These are phyloP conservation scores for Phascolomyces articulosus DNA, from an alignment of 371 early-diverging fungal species.

Conservation along the genomic window DNA sequence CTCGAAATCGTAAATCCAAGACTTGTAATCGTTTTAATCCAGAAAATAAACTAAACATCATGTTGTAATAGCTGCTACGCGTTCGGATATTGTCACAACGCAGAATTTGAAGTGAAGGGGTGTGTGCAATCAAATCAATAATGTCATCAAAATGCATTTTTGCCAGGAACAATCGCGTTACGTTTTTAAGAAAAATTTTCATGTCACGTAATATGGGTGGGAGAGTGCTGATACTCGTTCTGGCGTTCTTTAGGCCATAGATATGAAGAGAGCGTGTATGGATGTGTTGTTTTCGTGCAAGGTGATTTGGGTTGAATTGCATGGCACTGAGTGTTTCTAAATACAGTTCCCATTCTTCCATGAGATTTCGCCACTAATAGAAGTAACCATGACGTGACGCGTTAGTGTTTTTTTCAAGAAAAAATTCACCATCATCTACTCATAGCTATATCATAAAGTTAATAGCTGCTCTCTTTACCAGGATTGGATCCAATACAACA, in stretches of 20 bases:
- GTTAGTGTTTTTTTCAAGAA: no score
- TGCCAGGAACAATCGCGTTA: not conserved
- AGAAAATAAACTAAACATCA: constrained; percentile 7
- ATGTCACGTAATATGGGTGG: no score
- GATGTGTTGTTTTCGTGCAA: not conserved
- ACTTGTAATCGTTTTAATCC: constrained; percentile 4
- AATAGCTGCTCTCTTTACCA: constrained; percentile 11
- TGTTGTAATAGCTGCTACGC: not conserved
- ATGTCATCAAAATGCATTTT: constrained; percentile 10
- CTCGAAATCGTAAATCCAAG: constrained; percentile 4
- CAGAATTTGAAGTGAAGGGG: not conserved
- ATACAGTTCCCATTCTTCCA: constrained; percentile 9
- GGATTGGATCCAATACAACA: not conserved
- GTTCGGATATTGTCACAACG: constrained; percentile 3
- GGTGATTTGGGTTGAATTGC: not conserved
- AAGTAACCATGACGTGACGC: no score
- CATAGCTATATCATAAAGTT: no score
- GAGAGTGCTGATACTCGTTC: no score
- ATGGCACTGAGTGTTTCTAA: not conserved
- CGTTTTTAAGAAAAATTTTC: not conserved
- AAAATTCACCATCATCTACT: no score
- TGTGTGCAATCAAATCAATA: constrained; percentile 4
- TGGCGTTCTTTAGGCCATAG: not conserved
- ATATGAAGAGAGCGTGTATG: not conserved
- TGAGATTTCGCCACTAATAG: constrained; percentile 16